Percentiles rank a stretch among this genome's conserved stretches.
Conservation (phyloP, 306 rosid species). For the Oxytropis ochrocephala region DNA sequence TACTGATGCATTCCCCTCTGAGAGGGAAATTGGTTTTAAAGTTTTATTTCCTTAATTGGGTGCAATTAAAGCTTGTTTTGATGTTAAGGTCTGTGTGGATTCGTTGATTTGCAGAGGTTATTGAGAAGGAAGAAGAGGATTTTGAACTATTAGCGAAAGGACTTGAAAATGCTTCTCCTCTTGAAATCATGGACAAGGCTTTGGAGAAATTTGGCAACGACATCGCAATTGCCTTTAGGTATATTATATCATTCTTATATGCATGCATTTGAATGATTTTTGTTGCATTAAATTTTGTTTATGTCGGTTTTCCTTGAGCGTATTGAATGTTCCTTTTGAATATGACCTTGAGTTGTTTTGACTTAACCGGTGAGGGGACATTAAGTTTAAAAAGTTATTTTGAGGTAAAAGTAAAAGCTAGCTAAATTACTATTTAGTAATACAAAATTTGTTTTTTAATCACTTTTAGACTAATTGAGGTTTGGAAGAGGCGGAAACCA, state of each 20-base stretch:
- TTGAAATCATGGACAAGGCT: slow-evolving; percentile 78
- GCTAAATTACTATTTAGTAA: too few relatives aligned
- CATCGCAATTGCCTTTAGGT: slow-evolving; percentile 96
- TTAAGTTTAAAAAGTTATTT: too few relatives aligned
- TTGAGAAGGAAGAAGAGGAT: slow-evolving; percentile 51
- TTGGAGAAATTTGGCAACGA: slow-evolving; percentile 77
- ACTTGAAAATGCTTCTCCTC: slow-evolving; percentile 82
- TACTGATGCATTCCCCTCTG: neutral
- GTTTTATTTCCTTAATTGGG: neutral
- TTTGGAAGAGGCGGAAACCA: too few relatives aligned
- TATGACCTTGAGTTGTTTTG: neutral
- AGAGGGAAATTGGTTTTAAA: neutral
- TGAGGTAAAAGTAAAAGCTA: too few relatives aligned
- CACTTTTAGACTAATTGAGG: too few relatives aligned
- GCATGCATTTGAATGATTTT: neutral
- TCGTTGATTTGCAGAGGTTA: slow-evolving; percentile 45
- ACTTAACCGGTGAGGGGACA: neutral
- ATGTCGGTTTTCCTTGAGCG: neutral
- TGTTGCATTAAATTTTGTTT: neutral
- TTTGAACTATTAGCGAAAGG: slow-evolving; percentile 50
- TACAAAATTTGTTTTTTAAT: too few relatives aligned
- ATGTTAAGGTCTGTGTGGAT: neutral
- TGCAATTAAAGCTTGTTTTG: neutral
- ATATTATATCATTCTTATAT: neutral
- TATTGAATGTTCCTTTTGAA: neutral